Evolutionary conservation across 73 alveolate species (phyloP).

Genomic region (Blepharisma stoltei): DNA sequence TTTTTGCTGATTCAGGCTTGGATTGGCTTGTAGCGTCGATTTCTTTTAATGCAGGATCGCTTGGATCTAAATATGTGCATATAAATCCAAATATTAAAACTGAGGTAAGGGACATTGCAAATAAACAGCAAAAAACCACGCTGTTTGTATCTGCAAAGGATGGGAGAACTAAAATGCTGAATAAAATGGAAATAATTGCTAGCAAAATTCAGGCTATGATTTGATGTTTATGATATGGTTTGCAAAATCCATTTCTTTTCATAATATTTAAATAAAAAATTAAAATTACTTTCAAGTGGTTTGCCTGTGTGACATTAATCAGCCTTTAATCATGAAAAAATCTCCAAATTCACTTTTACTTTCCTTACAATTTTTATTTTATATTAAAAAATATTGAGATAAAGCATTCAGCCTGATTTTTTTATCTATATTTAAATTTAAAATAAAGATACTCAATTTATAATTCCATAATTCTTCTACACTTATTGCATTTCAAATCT

Average conservation of each 20-base stretch:
- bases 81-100: constrained; percentile 16
- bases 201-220: constrained; percentile 39
- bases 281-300: no score
- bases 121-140: neutral
- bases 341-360: no score
- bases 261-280: neutral
- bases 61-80: constrained; percentile 3
- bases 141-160: neutral
- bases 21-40: neutral
- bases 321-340: no score
- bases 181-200: neutral
- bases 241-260: constrained; percentile 38
- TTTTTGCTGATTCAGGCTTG: neutral
- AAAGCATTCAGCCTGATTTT: no score
- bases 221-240: constrained; percentile 40
- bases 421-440: no score
- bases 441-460: no score
- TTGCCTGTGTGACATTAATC: no score
- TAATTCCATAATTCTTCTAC: no score
- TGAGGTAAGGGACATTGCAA: neutral
- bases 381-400: no score
- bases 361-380: no score
- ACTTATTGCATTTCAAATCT: no score
- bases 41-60: constrained; percentile 29
- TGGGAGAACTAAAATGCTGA: neutral